Conservation (phyloP, 2,329 filamentous ascomycete species). For the Didymellaceae sp. region DNA sequence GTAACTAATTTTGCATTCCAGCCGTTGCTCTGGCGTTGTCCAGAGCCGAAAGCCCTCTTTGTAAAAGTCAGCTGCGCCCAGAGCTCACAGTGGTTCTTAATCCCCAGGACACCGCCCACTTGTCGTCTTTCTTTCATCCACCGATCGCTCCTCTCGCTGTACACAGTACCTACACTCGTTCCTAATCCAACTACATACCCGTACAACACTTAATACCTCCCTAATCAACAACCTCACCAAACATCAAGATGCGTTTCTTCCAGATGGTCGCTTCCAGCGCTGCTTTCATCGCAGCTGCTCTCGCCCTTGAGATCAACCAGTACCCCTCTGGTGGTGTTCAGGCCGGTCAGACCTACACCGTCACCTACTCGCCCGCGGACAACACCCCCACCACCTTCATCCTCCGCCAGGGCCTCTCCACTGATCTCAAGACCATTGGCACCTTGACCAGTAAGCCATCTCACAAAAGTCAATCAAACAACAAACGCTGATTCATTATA, state of each 20-base stretch:
- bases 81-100: slow-evolving; percentile 12
- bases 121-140: slow-evolving; percentile 26
- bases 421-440: slow-evolving; percentile 58
- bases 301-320: slow-evolving; percentile 58
- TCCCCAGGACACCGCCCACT: slow-evolving; percentile 21
- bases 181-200: slow-evolving; percentile 24
- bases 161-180: slow-evolving; percentile 39
- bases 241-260: slow-evolving; percentile 59
- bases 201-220: slow-evolving; percentile 21
- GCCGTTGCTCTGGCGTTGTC: slow-evolving; percentile 38
- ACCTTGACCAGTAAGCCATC: slow-evolving; percentile 56
- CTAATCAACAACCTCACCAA: slow-evolving; percentile 28
- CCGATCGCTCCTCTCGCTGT: slow-evolving; percentile 29
- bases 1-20: slow-evolving; percentile 43
- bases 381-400: slow-evolving; percentile 60
- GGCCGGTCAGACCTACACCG: slow-evolving; percentile 56
- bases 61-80: slow-evolving; percentile 36
- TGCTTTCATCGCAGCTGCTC: slow-evolving; percentile 48
- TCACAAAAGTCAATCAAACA: neutral
- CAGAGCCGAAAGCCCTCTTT: slow-evolving; percentile 24
- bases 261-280: slow-evolving; percentile 54
- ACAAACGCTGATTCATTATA: slow-evolving; percentile 19
- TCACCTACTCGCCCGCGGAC: slow-evolving; percentile 57
- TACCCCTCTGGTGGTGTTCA: slow-evolving; percentile 56
- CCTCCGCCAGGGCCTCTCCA: slow-evolving; percentile 60